A percentile compares a stretch with the other conserved stretches of the same genome.
phyloP scores from a whole-genome alignment of 495 filamentous ascomycete species.

The Neurospora sp. region DNA sequence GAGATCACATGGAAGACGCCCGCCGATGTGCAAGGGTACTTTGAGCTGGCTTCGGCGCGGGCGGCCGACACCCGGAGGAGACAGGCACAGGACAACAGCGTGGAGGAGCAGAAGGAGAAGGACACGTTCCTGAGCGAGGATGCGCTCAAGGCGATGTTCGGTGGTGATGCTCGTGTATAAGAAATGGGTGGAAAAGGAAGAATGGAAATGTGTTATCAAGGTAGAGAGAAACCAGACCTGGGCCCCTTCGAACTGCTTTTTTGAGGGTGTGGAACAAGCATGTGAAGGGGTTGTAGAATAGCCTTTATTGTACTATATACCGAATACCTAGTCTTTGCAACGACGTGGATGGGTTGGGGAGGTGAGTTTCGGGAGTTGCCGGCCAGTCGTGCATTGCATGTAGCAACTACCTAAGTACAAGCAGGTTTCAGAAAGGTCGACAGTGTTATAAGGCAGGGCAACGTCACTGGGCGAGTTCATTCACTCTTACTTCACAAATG shows the following conservation, averaged over 20 bases:
- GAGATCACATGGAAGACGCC: slow-evolving; percentile 47
- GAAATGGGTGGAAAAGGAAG: not conserved
- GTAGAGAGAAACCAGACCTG: not conserved
- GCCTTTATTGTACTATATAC: not conserved
- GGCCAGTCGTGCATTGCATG: not conserved
- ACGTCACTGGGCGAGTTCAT: too few species aligned
- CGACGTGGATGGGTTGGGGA: not conserved
- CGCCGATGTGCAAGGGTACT: slow-evolving; percentile 21
- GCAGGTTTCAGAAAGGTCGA: not conserved
- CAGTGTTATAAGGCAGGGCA: not conserved
- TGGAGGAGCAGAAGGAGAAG: not conserved
- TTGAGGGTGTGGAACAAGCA: not conserved
- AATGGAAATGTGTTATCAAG: not conserved
- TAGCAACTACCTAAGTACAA: too few species aligned
- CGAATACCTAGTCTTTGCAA: not conserved
- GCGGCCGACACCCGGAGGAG: not conserved
- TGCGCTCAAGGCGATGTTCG: not conserved
- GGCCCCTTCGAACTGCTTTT: not conserved
- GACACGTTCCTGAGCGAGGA: slow-evolving; percentile 1
- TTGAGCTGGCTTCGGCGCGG: not conserved
- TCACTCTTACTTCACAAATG: too few species aligned
- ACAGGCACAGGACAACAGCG: not conserved
- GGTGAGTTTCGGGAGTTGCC: not conserved
- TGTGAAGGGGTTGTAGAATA: not conserved
- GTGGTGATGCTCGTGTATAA: not conserved